A percentile compares a stretch with the other conserved stretches of the same genome.
phyloP scores from a whole-genome alignment of 257 asterid genomes.

The Knoxia roxburghii region DNA sequence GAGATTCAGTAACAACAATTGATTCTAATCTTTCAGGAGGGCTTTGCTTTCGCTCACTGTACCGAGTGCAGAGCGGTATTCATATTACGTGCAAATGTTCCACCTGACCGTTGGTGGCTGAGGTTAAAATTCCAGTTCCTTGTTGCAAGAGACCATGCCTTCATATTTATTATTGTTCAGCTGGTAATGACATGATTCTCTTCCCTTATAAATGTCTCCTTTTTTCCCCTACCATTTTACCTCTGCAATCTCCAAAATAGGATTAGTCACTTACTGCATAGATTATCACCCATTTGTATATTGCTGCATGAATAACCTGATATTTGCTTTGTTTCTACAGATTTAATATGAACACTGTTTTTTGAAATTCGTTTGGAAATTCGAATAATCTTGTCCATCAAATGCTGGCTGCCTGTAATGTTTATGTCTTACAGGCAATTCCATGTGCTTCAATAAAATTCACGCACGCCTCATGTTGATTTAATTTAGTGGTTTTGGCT shows the following conservation, averaged over 20 bases:
- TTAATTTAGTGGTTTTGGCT: no score
- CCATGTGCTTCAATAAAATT: no score
- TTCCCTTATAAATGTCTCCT: not conserved
- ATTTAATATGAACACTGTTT: not conserved
- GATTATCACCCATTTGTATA: no score
- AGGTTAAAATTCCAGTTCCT: constrained; percentile 94
- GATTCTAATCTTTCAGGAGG: constrained; percentile 68
- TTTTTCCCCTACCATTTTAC: not conserved
- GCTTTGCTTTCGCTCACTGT: constrained; percentile 99
- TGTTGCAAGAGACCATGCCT: constrained; percentile 94
- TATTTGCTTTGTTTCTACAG: no score
- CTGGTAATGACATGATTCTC: constrained; percentile 53
- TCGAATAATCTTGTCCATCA: not conserved
- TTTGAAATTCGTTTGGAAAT: not conserved
- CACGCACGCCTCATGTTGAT: no score
- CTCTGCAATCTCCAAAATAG: not conserved
- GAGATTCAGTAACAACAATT: not conserved
- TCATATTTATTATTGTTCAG: constrained; percentile 87
- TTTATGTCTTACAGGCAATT: no score
- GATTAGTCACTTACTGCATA: not conserved
- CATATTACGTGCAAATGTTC: constrained; percentile 92
- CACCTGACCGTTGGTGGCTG: constrained; percentile 99
- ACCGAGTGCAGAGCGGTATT: constrained; percentile 97
- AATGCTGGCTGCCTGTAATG: not conserved
- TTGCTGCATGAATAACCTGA: not conserved